phyloP scores from a whole-genome alignment of 257 asterid genomes.

The Forsythia viridissima region DNA sequence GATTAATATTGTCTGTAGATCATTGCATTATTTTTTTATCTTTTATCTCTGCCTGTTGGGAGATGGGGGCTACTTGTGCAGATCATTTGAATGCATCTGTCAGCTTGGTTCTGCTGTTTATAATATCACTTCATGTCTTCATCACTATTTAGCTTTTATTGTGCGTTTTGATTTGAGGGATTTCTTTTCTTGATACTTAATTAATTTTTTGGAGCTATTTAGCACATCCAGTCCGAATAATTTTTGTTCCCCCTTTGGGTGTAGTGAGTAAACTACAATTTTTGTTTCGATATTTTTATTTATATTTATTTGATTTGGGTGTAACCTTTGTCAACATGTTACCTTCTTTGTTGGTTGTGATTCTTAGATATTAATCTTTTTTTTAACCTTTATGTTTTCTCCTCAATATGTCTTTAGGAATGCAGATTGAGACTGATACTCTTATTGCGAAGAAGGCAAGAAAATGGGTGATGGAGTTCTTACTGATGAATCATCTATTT shows the following conservation, averaged over 20 bases:
- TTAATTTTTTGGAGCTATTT: neutral
- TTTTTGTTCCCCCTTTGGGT: neutral
- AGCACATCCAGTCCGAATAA: neutral
- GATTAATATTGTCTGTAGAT: neutral
- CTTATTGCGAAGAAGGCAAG: constrained; percentile 96
- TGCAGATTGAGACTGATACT: constrained; percentile 93
- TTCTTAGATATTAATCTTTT: neutral
- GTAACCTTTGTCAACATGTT: neutral
- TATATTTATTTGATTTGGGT: too few species aligned
- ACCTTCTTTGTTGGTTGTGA: neutral
- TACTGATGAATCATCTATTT: constrained; percentile 90
- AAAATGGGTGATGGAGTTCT: constrained; percentile 96
- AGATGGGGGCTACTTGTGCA: neutral
- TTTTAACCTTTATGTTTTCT: constrained; percentile 12
- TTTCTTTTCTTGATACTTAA: neutral
- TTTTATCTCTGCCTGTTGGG: too few species aligned
- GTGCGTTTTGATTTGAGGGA: neutral
- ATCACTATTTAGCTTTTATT: neutral
- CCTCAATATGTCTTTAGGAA: constrained; percentile 48
- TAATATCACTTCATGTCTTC: neutral
- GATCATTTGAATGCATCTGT: neutral
- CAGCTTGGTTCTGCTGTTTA: neutral
- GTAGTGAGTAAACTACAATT: too few species aligned
- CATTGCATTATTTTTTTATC: neutral
- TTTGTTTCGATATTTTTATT: too few species aligned